Evolutionary conservation across 1,284 basidiomycete species (phyloP).

Genomic region (Sutorius eximius): DNA sequence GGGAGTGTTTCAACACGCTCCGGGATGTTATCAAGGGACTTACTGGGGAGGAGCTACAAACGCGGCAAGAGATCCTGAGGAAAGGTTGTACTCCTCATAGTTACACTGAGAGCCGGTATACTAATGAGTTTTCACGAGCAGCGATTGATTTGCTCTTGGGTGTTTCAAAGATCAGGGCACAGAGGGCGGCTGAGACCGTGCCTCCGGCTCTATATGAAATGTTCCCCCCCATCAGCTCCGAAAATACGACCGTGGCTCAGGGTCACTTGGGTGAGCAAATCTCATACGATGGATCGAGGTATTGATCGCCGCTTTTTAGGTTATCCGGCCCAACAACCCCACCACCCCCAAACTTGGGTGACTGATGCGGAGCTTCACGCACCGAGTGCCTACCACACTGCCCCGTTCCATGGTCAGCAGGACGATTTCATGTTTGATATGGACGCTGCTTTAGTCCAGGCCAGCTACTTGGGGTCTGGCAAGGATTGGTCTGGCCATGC

Average conservation of each 20-base stretch:
- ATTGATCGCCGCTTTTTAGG: slow-evolving; percentile 7
- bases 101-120: background rate
- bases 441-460: background rate
- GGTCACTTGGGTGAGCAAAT: slow-evolving; percentile 2
- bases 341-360: background rate
- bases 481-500: background rate
- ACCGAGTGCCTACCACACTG: background rate
- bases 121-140: slow-evolving; percentile 4
- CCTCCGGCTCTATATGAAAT: background rate
- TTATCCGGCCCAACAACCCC: background rate
- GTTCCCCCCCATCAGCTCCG: background rate
- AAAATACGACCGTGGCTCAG: background rate
- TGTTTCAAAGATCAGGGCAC: background rate
- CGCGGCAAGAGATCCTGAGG: slow-evolving; percentile 21
- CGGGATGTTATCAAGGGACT: slow-evolving; percentile 13
- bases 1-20: slow-evolving; percentile 13
- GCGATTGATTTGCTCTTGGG: slow-evolving; percentile 10
- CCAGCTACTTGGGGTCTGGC: background rate
- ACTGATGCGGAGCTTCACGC: background rate
- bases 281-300: background rate
- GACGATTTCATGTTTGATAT: background rate
- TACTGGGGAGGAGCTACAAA: slow-evolving; percentile 17
- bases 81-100: slow-evolving; percentile 18
- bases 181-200: background rate
- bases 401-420: background rate